Evolutionary conservation across 176 grass and related monocot genomes (phyloP), one percentile per base, ranked within the genome.

Genomic region (Bromus sterilis): DNA sequence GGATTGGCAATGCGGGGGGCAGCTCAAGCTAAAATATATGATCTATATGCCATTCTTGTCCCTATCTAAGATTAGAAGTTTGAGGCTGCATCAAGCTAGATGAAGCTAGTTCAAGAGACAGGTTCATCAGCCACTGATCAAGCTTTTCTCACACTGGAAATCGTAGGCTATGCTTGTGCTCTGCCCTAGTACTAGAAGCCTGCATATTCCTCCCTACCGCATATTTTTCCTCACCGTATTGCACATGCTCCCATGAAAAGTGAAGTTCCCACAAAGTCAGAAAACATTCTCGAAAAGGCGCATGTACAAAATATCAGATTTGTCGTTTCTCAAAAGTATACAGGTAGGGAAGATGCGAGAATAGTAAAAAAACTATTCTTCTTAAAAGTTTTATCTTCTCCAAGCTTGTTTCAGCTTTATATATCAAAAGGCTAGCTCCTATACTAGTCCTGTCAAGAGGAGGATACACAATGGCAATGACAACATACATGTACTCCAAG

Each of bases 21-120:
- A 93, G 69, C 76, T 83, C 56, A 77, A 87, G 66, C 72, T 16
- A 87, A 84, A 89, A 84, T 78, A 80, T 78, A 63, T 57, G 66
- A 90, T 75, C 33, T 81, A 83, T 51, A 78, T 75, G 30, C 23
- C 51, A 40, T 75, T 84, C 74, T 84, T 87, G 75, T 79, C 80
- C 69, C 84, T 75, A 71, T 59, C 51, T 83, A 75, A 60, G 66
- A 51, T 83, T 68, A 61, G 59, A 75, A 58, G 36, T 81, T 83
- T 71, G 26, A 66, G 21, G 30, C 62, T 86, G 32, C 39, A 68
- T 48, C 28, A 36, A 73, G 56, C 44, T 84, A 79, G 57, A 44
- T 83, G 86, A 62, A 80, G 77, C 77, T 85, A 76, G 46, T 76
- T 75, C 76, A 67, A 74, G 37, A 75, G 68, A 75, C 48, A 80